phyloP scores from a whole-genome alignment of 2,329 filamentous ascomycete genomes.

The Cyphellophora europaea region DNA sequence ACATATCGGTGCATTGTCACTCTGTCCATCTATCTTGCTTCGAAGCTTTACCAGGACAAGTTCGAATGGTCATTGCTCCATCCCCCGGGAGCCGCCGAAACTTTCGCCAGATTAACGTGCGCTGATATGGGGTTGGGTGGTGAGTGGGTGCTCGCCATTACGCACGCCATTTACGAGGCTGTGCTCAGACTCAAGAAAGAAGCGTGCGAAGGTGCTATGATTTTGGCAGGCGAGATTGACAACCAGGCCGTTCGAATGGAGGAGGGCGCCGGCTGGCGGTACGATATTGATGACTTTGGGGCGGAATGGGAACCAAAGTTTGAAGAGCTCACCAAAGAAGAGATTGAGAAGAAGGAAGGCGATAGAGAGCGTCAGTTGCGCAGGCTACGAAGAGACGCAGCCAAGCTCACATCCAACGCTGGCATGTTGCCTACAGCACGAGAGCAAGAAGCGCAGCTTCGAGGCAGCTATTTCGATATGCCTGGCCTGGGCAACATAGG shows the following conservation, averaged over 20 bases:
- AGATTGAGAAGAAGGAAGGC: slow-evolving; percentile 93
- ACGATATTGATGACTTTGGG: slow-evolving; percentile 82
- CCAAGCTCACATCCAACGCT: slow-evolving; percentile 77
- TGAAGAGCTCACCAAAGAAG: slow-evolving; percentile 77
- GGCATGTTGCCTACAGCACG: slow-evolving; percentile 55
- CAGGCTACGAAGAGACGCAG: slow-evolving; percentile 78
- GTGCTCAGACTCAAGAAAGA: slow-evolving; percentile 91
- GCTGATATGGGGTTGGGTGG: slow-evolving; percentile 80
- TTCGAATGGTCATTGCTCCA: slow-evolving; percentile 97
- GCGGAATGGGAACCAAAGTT: slow-evolving; percentile 79
- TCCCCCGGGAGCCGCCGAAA: slow-evolving; percentile 81
- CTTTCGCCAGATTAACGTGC: slow-evolving; percentile 86
- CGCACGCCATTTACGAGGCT: slow-evolving; percentile 94
- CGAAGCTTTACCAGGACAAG: slow-evolving; percentile 88
- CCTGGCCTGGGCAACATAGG: slow-evolving; percentile 28
- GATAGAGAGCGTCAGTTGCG: slow-evolving; percentile 88
- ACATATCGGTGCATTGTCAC: slow-evolving; percentile 89
- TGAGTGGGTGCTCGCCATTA: slow-evolving; percentile 90
- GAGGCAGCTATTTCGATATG: slow-evolving; percentile 50
- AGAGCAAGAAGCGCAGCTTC: slow-evolving; percentile 53
- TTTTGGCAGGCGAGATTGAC: slow-evolving; percentile 70
- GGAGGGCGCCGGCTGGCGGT: slow-evolving; percentile 83
- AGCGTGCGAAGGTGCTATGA: slow-evolving; percentile 80
- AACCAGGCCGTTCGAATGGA: slow-evolving; percentile 75
- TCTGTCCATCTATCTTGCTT: slow-evolving; percentile 83